phyloP scores from a whole-genome alignment of 768 basidiomycete species.

The Trametes sanguinea region DNA sequence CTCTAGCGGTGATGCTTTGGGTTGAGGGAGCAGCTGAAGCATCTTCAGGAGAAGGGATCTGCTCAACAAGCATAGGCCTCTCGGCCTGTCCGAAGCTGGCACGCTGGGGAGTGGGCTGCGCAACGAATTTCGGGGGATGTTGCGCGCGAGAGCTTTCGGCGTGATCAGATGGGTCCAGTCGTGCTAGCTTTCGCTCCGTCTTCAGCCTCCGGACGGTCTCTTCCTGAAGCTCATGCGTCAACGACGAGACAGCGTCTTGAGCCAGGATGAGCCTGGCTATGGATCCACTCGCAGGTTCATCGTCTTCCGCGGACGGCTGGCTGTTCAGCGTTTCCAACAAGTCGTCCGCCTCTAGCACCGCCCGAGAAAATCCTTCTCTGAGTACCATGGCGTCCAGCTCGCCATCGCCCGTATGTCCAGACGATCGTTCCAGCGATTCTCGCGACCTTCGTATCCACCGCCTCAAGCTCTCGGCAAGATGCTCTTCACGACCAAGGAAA shows the following conservation, averaged over 20 bases:
- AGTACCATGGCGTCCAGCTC: conserved; percentile 20
- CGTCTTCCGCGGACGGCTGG: conserved; percentile 34
- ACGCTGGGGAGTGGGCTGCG: conserved; percentile 12
- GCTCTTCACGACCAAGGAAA: conserved; percentile 66
- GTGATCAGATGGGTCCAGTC: neutral
- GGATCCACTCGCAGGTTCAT: conserved; percentile 42
- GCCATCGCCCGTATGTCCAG: conserved; percentile 10
- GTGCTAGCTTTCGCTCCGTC: conserved; percentile 38
- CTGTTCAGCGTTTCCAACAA: conserved; percentile 40
- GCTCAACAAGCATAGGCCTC: neutral
- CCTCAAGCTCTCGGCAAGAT: conserved; percentile 52
- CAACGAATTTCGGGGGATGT: conserved; percentile 4
- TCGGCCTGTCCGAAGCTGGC: neutral
- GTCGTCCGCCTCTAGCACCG: conserved; percentile 38
- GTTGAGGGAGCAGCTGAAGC: neutral
- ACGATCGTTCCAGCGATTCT: conserved; percentile 38
- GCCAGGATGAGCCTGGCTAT: conserved; percentile 54
- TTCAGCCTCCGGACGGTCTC: conserved; percentile 55
- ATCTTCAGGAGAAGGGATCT: neutral
- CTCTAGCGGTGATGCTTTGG: neutral
- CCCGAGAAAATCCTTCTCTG: conserved; percentile 32
- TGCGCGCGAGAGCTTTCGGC: conserved; percentile 4
- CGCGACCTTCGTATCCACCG: conserved; percentile 57
- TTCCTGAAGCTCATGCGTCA: conserved; percentile 58
- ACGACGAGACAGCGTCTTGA: conserved; percentile 48